Base-by-base conservation (phyloP, 2,329 filamentous ascomycete genomes). In the Aschersonia sp. region DNA sequence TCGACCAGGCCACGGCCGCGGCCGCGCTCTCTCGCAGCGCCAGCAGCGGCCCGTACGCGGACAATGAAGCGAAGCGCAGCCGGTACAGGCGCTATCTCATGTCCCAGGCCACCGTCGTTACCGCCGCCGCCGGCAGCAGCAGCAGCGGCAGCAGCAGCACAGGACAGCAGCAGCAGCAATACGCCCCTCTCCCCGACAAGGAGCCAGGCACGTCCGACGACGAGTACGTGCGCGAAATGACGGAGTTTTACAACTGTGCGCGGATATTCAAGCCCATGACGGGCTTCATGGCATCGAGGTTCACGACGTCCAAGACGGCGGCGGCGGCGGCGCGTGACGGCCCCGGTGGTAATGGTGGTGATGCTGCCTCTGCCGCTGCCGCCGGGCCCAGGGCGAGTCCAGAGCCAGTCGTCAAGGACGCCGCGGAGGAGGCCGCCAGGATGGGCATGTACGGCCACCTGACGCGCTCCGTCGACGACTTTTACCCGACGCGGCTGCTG, bases 371-470 rank as follows among this genome's bases (percentile, higher is more conserved):
- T 22, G 22, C 22, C 22, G 22, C 22, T 22, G 22, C 22, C 2
- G 22, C 22, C 22, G 22, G 22, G 4, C 22, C 22, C 22, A 22
- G 22, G 22, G 22, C 22, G 22, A 22, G 35, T 59, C 6, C 58
- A 56, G 42, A 60, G 44, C 57, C 59, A 8, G 68, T 66, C 35
- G 49, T 55, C 5, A 54, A 56, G 51, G 84, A 95, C 57, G 83
- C 89, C 0, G 87, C 87, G 9, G 84, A 89, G 59, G 82, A 87
- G 55, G 92, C 92, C 1, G 92, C 92, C 6, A 85, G 76, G 57
- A 69, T 95, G 59, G 88, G 87, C 49, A 95, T 97, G 88, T 95
- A 89, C 64, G 92, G 92, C 1, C 74, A 80, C 11, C 76, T 97
- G 78, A 98, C 92, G 4, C 74, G 92, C 51, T 79, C 73, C 29